phyloP scores from a whole-genome alignment of 1,284 basidiomycete species.

The Marasmius sp. region DNA sequence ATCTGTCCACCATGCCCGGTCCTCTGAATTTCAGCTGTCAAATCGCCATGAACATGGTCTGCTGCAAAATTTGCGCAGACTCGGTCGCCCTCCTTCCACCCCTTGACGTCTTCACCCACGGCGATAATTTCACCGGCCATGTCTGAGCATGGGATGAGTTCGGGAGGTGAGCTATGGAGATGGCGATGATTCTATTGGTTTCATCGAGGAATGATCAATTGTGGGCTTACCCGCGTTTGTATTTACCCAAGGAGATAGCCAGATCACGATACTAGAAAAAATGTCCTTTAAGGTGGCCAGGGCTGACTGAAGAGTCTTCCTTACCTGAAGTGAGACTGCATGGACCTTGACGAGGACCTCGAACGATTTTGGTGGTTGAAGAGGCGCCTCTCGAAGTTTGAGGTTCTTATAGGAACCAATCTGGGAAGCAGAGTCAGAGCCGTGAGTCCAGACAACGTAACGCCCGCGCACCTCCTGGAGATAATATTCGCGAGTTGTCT shows the following conservation, averaged over 20 bases:
- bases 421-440: not conserved
- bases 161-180: slow-evolving; percentile 8
- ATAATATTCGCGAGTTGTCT: not conserved
- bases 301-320: not conserved
- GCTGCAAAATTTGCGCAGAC: slow-evolving; percentile 38
- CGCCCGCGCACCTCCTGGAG: not conserved
- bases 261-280: slow-evolving; percentile 39
- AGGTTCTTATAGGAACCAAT: slow-evolving; percentile 22
- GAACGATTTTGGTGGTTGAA: slow-evolving; percentile 28
- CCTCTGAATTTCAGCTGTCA: slow-evolving; percentile 22
- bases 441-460: not conserved
- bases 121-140: slow-evolving; percentile 52
- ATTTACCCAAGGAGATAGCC: slow-evolving; percentile 30
- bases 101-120: slow-evolving; percentile 41
- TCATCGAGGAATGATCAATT: too few relatives aligned
- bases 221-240: slow-evolving; percentile 23
- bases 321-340: slow-evolving; percentile 43
- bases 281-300: not conserved
- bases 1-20: slow-evolving; percentile 39
- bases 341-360: slow-evolving; percentile 46
- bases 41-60: slow-evolving; percentile 32
- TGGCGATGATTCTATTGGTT: not conserved
- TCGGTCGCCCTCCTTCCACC: slow-evolving; percentile 46
- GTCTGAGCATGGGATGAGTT: slow-evolving; percentile 50
- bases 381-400: slow-evolving; percentile 23